These are phyloP conservation scores for Arabidopsis arenosa DNA, from an alignment of 345 rosid species.

Conservation along the genomic window DNA sequence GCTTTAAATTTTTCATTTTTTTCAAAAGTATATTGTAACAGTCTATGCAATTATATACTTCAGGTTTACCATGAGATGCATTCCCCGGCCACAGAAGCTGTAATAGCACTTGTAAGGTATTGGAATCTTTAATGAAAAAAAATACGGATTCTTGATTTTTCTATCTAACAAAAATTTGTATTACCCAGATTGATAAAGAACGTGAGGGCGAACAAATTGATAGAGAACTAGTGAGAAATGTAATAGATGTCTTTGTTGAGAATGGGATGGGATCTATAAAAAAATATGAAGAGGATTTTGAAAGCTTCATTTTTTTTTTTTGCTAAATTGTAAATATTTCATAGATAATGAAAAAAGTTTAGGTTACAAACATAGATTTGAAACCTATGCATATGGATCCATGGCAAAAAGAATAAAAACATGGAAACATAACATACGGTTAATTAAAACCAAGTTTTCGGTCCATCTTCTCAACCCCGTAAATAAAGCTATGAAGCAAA, in stretches of 20 bases:
- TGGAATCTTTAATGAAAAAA: not conserved
- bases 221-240: conserved; percentile 62
- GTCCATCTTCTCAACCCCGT: too few species aligned
- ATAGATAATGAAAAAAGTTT: too few species aligned
- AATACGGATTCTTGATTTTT: not conserved
- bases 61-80: conserved; percentile 59
- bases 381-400: too few species aligned
- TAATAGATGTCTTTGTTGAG: conserved; percentile 64
- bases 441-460: too few species aligned
- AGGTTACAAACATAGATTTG: too few species aligned
- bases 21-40: not conserved
- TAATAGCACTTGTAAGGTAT: conserved; percentile 57
- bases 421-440: too few species aligned
- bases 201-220: conserved; percentile 79
- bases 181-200: conserved; percentile 66
- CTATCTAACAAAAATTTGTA: not conserved
- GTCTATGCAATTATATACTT: not conserved
- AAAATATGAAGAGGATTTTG: conserved; percentile 57
- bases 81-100: conserved; percentile 56
- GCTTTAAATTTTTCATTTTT: not conserved
- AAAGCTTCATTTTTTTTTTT: too few species aligned
- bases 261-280: conserved; percentile 65
- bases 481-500: too few species aligned
- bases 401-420: too few species aligned
- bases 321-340: too few species aligned